Evolutionary conservation across 2,329 filamentous ascomycete genomes (phyloP).

Genomic region (Plectosphaerella sp.): DNA sequence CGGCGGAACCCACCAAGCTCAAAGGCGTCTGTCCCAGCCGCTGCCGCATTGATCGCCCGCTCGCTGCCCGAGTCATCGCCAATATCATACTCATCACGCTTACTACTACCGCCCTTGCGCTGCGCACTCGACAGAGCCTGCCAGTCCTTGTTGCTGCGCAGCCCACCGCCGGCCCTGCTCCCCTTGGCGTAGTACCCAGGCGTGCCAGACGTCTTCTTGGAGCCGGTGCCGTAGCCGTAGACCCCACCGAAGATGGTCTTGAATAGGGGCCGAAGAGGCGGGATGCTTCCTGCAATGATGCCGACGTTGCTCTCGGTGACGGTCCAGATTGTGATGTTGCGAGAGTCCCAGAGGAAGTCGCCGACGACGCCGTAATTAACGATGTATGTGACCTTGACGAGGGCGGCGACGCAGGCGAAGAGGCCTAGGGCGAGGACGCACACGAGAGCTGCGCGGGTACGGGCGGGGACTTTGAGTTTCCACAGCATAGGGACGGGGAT

Average conservation of each 20-base stretch:
- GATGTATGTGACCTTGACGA: slow-evolving; percentile 34
- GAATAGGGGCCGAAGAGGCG: slow-evolving; percentile 28
- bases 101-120: slow-evolving; percentile 6
- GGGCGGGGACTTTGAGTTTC: slow-evolving; percentile 33
- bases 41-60: slow-evolving; percentile 17
- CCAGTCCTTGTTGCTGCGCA: slow-evolving; percentile 16
- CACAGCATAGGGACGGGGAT: slow-evolving; percentile 32
- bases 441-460: slow-evolving; percentile 33
- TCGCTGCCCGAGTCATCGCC: slow-evolving; percentile 18
- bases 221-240: slow-evolving; percentile 22
- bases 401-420: slow-evolving; percentile 36
- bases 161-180: slow-evolving; percentile 13
- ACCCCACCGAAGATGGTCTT: slow-evolving; percentile 23
- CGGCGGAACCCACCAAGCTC: slow-evolving; percentile 16
- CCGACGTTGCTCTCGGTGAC: slow-evolving; percentile 31
- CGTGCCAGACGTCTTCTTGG: slow-evolving; percentile 18
- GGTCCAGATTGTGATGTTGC: slow-evolving; percentile 43
- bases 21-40: slow-evolving; percentile 12
- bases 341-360: slow-evolving; percentile 39
- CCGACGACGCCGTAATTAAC: slow-evolving; percentile 30
- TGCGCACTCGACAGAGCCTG: slow-evolving; percentile 15
- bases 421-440: slow-evolving; percentile 36
- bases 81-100: slow-evolving; percentile 12
- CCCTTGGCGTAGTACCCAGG: slow-evolving; percentile 14
- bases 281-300: slow-evolving; percentile 30